Evolutionary conservation across 441 rosid genomes (phyloP).

Genomic region (Erodium texanum): DNA sequence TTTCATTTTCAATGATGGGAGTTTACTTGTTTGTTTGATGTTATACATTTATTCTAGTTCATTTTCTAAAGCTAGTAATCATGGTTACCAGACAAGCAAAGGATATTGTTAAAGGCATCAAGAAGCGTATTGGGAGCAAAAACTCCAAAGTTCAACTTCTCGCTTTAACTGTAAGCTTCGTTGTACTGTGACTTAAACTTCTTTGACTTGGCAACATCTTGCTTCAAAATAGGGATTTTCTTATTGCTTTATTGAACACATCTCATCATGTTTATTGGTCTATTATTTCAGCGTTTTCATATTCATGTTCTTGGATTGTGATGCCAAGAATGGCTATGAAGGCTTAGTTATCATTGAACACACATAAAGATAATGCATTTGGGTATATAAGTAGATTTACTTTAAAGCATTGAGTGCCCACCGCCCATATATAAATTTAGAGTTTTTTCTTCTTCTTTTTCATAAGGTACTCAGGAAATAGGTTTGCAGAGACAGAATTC

Average conservation of each 20-base stretch:
- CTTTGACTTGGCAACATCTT: neutral
- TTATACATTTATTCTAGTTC: neutral
- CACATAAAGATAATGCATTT: too few species aligned
- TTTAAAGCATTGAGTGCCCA: too few species aligned
- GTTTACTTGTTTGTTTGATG: too few species aligned
- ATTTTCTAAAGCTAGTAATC: conserved; percentile 12
- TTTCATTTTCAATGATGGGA: too few species aligned
- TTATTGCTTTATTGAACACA: neutral
- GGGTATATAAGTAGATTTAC: too few species aligned
- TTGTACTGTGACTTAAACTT: neutral
- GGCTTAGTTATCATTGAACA: too few species aligned
- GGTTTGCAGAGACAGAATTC: too few species aligned
- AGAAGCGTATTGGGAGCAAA: conserved; percentile 81
- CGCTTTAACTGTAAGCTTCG: conserved; percentile 71
- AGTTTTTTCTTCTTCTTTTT: too few species aligned
- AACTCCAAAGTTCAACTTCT: conserved; percentile 91
- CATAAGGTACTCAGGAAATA: too few species aligned
- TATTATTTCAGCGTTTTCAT: neutral
- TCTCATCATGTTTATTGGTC: neutral
- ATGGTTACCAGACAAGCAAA: conserved; percentile 70
- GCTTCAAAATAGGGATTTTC: neutral
- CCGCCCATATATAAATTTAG: too few species aligned
- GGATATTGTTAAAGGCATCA: conserved; percentile 90
- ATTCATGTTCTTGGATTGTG: neutral
- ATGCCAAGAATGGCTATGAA: too few species aligned